Conservation (phyloP, 2,329 filamentous ascomycete genomes). For the Venturia aucupariae region DNA sequence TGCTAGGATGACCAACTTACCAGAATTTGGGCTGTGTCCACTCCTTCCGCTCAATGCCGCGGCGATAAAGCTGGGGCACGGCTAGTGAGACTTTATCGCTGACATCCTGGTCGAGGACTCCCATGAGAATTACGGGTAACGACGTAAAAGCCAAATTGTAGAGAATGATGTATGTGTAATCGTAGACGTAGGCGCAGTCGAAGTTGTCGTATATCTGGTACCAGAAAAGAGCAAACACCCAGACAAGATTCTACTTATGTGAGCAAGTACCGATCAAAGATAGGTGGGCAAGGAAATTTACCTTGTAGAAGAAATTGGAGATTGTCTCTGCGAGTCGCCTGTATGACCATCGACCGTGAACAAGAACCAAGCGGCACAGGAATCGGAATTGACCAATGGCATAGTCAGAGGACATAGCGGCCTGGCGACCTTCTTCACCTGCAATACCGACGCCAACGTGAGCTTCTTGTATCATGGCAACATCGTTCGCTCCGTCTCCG, state of each 20-base stretch:
- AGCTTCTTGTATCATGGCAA: conserved; percentile 96
- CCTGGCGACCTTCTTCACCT: conserved; percentile 83
- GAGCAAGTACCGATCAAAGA: conserved; percentile 19
- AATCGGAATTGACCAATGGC: conserved; percentile 92
- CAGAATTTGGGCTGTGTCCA: conserved; percentile 97
- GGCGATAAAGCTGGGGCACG: conserved; percentile 88
- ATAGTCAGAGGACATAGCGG: conserved; percentile 93
- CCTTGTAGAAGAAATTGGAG: conserved; percentile 99
- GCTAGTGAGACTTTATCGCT: conserved; percentile 87
- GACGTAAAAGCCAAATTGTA: conserved; percentile 98
- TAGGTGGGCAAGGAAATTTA: conserved; percentile 24
- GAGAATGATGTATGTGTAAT: conserved; percentile 94
- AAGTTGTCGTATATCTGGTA: conserved; percentile 94
- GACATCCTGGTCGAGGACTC: conserved; percentile 94
- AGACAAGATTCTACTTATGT: conserved; percentile 70
- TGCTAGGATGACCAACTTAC: conserved; percentile 43
- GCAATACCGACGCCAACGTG: conserved; percentile 96
- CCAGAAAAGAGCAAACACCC: conserved; percentile 96
- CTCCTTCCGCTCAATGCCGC: conserved; percentile 90
- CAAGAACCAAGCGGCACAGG: conserved; percentile 72
- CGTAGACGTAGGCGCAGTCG: conserved; percentile 93
- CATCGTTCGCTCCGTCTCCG: conserved; percentile 89
- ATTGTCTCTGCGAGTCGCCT: conserved; percentile 84
- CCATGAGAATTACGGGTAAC: conserved; percentile 87
- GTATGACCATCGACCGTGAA: conserved; percentile 96